Base-by-base conservation (phyloP, 768 basidiomycete genomes). In the Agaricus sinodeliciosus region DNA sequence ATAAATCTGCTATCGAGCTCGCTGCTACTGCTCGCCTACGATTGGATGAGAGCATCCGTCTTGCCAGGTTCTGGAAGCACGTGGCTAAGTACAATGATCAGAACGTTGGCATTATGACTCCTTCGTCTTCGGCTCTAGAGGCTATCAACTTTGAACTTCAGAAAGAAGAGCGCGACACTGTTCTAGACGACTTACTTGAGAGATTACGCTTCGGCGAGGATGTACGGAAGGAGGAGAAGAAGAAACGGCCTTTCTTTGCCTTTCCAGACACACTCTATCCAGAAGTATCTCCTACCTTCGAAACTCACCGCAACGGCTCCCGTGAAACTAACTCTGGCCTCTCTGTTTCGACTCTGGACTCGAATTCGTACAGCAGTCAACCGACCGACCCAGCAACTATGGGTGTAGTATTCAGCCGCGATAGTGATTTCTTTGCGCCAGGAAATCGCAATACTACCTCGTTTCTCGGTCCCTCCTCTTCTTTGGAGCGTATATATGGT, bases 1-100 rank as follows among this genome's bases (percentile, higher is more conserved):
- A 79, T 58, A 64, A 69, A 48, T 73, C 75, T 15, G 73, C 76
- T 7, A 65, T 79, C 47, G 69, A 74, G 43, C 54, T 76, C 58
- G 72, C 74, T 28, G 63, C 78, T 56, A 71, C 69, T 47, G 62
- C 71, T 45, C 69, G 77, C 36, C 69, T 67, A 55, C 73, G 76
- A 41, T 68, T 75, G 43, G 67, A 66, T 39, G 63, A 71, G 43
- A 62, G 62, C 44, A 69, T 66, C 58, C 73, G 70, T 43, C 60
- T 60, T 19, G 63, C 68, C 46, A 69, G 71, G 36, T 75, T 74
- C 40, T 78, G 72, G 73, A 77, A 75, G 61, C 68, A 63, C 22
- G 60, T 72, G 11, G 74, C 72, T 9, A 67, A 68, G 53, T 66
- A 64, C 47, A 61, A 63, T 19, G 56, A 59, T 11, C 54, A 40